Conservation (phyloP, 2,329 filamentous ascomycete species). For the Botrytis deweyae region DNA sequence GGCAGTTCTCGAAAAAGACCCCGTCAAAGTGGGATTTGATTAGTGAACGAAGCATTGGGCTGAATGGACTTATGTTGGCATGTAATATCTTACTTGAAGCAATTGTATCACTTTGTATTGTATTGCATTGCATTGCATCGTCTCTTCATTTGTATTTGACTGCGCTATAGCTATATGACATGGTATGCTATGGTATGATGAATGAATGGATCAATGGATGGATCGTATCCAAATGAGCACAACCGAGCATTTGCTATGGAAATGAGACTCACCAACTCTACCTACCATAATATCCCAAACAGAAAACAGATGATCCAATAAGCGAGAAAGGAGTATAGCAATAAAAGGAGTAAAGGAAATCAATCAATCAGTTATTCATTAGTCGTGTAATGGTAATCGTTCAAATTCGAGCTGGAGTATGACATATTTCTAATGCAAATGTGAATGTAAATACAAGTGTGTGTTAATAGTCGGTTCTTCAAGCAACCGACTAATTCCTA, state of each 20-base stretch:
- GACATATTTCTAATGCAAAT: no score
- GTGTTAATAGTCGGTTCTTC: no score
- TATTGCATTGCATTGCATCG: neutral
- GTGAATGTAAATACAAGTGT: no score
- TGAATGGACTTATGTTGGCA: neutral
- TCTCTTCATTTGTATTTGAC: no score
- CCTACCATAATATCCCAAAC: no score
- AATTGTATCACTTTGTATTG: neutral
- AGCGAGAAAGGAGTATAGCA: neutral
- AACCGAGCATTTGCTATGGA: neutral
- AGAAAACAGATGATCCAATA: neutral
- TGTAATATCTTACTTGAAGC: neutral
- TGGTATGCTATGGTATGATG: neutral
- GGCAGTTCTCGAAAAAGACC: constrained; percentile 57
- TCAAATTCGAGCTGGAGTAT: neutral
- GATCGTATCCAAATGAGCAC: neutral
- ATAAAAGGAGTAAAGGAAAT: neutral
- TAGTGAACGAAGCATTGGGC: neutral
- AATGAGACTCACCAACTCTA: no score
- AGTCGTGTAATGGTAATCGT: neutral
- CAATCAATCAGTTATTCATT: neutral
- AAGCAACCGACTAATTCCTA: no score
- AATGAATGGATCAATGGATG: neutral
- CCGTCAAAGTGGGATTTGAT: constrained; percentile 38
- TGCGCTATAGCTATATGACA: no score